Evolutionary conservation across 306 rosid genomes (phyloP).

Genomic region (Abrus precatorius): DNA sequence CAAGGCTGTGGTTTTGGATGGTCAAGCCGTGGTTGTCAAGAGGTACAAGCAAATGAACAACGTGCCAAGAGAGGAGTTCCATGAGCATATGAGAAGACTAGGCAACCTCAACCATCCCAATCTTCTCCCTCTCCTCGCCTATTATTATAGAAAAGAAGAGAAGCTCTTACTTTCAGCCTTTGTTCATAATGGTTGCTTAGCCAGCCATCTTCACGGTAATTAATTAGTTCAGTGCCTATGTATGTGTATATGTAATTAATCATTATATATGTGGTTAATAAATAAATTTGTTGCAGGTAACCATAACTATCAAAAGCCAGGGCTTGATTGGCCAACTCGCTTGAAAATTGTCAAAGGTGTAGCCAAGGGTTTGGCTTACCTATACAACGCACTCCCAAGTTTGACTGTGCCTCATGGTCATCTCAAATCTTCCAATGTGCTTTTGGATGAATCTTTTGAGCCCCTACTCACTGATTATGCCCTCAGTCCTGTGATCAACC

Average conservation of each 20-base stretch:
- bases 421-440: slow-evolving; percentile 89
- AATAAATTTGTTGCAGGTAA: slow-evolving; percentile 54
- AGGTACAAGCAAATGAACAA: slow-evolving; percentile 92
- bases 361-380: slow-evolving; percentile 74
- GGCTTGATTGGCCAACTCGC: slow-evolving; percentile 84
- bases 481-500: slow-evolving; percentile 68
- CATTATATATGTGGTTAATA: no score
- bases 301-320: slow-evolving; percentile 60
- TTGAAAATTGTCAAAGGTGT: slow-evolving; percentile 83
- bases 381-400: slow-evolving; percentile 70
- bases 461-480: slow-evolving; percentile 81
- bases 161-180: slow-evolving; percentile 79
- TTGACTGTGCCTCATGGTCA: slow-evolving; percentile 85
- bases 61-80: slow-evolving; percentile 78
- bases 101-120: slow-evolving; percentile 75
- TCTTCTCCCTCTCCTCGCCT: slow-evolving; percentile 78
- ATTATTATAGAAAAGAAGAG: slow-evolving; percentile 84
- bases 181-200: slow-evolving; percentile 79
- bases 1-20: slow-evolving; percentile 68
- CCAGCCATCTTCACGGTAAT: slow-evolving; percentile 84
- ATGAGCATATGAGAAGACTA: slow-evolving; percentile 86
- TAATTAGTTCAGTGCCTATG: background rate
- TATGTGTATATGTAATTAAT: no score
- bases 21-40: slow-evolving; percentile 76
- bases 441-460: slow-evolving; percentile 68